phyloP scores from a whole-genome alignment of 345 rosid genomes.

The Dimocarpus longan region DNA sequence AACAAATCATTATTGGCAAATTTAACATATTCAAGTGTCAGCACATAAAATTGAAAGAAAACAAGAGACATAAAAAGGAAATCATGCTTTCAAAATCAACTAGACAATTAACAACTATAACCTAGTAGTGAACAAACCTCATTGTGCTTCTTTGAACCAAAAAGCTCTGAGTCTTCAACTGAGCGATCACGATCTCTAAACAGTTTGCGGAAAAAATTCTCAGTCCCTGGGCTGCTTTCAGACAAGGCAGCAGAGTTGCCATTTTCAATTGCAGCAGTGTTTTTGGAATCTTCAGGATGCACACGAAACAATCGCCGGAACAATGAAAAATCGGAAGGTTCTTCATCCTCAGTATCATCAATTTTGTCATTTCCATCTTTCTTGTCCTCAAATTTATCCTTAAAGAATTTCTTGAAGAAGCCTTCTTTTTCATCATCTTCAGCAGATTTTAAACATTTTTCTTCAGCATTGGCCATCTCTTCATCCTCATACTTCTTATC shows the following conservation, averaged over 20 bases:
- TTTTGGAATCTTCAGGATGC: conserved; percentile 88
- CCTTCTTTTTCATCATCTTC: conserved; percentile 96
- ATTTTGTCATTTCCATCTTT: conserved; percentile 66
- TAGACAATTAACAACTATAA: conserved; percentile 3
- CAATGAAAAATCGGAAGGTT: conserved; percentile 78
- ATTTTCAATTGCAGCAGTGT: conserved; percentile 52
- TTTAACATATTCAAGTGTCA: not conserved
- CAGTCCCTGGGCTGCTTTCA: conserved; percentile 97
- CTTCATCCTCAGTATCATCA: conserved; percentile 73
- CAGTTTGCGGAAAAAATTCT: conserved; percentile 93
- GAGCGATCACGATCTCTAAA: conserved; percentile 95
- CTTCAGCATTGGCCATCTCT: conserved; percentile 38
- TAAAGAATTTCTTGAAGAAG: conserved; percentile 77
- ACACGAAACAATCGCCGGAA: conserved; percentile 84
- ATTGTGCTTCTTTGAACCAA: conserved; percentile 72
- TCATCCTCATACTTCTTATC: conserved; percentile 70
- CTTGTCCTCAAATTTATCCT: conserved; percentile 84
- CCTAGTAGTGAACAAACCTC: conserved; percentile 53
- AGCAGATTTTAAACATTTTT: conserved; percentile 57
- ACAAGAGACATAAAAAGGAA: not conserved
- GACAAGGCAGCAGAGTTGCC: conserved; percentile 50
- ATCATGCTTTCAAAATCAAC: not conserved
- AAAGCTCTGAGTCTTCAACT: conserved; percentile 89
- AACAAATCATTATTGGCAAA: not conserved
- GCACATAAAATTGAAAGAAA: conserved; percentile 6